Evolutionary conservation across 1,139 yeast genomes (phyloP).

Genomic region (Candida freyschussii): DNA sequence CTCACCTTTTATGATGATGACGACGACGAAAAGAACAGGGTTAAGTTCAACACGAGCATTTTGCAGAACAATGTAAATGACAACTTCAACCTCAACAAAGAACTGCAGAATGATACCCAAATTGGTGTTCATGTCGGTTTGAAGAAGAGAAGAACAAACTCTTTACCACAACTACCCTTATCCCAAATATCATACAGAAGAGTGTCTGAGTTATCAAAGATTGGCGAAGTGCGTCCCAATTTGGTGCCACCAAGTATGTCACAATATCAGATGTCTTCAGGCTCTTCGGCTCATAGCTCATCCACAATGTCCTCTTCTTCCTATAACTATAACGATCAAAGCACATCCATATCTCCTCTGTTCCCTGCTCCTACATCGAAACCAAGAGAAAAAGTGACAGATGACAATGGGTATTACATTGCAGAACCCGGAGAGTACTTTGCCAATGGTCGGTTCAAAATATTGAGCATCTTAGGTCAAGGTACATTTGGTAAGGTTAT

Average conservation of each 20-base stretch:
- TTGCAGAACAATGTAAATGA: slow-evolving; percentile 10
- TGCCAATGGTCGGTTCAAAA: slow-evolving; percentile 64
- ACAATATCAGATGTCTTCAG: slow-evolving; percentile 5
- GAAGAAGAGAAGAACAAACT: slow-evolving; percentile 58
- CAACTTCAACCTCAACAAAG: slow-evolving; percentile 12
- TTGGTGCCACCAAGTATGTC: slow-evolving; percentile 19
- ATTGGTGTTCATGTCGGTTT: slow-evolving; percentile 20
- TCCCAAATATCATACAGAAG: slow-evolving; percentile 32
- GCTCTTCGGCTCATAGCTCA: slow-evolving; percentile 4
- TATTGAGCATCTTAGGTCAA: slow-evolving; percentile 75
- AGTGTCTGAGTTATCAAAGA: slow-evolving; percentile 29
- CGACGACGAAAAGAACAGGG: neutral
- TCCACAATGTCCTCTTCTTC: slow-evolving; percentile 2
- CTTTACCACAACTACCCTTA: slow-evolving; percentile 67
- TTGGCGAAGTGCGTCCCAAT: slow-evolving; percentile 36
- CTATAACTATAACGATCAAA: slow-evolving; percentile 2
- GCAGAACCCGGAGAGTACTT: slow-evolving; percentile 55
- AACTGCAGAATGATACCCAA: slow-evolving; percentile 5
- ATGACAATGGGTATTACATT: slow-evolving; percentile 81
- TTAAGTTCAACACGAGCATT: slow-evolving; percentile 8
- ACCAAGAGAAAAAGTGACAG: slow-evolving; percentile 32
- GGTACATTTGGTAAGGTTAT: slow-evolving; percentile 98
- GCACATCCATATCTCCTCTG: slow-evolving; percentile 16
- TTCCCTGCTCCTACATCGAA: slow-evolving; percentile 17
- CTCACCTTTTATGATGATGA: slow-evolving; percentile 10